Evolutionary conservation across 2,329 filamentous ascomycete genomes (phyloP).

Genomic region (Ilyonectria mors-panacis): DNA sequence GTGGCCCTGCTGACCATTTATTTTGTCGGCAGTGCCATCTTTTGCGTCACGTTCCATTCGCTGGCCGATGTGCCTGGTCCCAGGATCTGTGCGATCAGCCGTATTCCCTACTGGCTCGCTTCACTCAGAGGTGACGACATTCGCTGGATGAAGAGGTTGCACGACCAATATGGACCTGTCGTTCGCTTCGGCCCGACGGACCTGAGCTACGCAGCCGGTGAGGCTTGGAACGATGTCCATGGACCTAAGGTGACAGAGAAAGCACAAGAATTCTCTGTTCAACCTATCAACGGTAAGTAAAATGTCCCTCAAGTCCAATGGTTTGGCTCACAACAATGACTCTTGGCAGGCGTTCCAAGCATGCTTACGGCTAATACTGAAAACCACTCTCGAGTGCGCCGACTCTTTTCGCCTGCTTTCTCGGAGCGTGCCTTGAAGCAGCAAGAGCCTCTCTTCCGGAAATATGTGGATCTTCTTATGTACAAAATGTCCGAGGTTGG

Average conservation of each 20-base stretch:
- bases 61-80: constrained; percentile 30
- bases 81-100: constrained; percentile 22
- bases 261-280: too few relatives aligned
- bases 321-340: too few relatives aligned
- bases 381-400: too few relatives aligned
- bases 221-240: constrained; percentile 31
- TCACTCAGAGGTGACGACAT: constrained; percentile 20
- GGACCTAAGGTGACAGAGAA: constrained; percentile 17
- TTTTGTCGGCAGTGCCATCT: too few relatives aligned
- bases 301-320: too few relatives aligned
- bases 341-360: too few relatives aligned
- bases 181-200: constrained; percentile 32
- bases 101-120: constrained; percentile 28
- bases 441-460: constrained; percentile 26
- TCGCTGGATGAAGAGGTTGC: constrained; percentile 22
- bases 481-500: constrained; percentile 27
- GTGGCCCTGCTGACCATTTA: too few relatives aligned
- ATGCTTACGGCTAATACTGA: too few relatives aligned
- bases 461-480: constrained; percentile 27
- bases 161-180: constrained; percentile 30
- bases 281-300: too few relatives aligned
- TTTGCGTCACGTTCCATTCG: constrained; percentile 23
- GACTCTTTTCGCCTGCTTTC: too few relatives aligned
- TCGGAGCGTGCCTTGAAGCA: constrained; percentile 31
- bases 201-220: constrained; percentile 22